phyloP scores from a whole-genome alignment of 2,329 filamentous ascomycete species.

The Aspergillus quadrilineatus region DNA sequence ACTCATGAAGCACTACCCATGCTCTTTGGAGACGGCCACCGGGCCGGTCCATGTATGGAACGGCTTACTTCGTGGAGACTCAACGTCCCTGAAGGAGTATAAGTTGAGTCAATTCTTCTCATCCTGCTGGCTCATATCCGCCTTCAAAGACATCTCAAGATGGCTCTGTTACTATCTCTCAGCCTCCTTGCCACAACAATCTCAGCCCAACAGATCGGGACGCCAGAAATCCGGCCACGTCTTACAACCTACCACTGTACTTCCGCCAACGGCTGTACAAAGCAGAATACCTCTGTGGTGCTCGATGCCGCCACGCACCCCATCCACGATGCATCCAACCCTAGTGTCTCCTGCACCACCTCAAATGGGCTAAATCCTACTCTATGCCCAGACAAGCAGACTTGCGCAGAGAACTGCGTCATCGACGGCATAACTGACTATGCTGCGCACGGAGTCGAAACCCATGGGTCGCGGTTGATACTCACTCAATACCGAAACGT shows the following conservation, averaged over 20 bases:
- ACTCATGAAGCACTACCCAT: neutral
- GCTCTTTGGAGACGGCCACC: neutral
- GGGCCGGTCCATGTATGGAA: neutral
- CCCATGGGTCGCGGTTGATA: constrained; percentile 47
- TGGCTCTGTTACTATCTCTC: constrained; percentile 11
- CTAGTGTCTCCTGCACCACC: constrained; percentile 49
- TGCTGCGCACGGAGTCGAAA: constrained; percentile 48
- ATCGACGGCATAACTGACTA: constrained; percentile 56
- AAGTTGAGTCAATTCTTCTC: neutral
- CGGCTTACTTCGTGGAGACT: neutral
- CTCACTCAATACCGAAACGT: constrained; percentile 45
- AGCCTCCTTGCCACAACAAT: constrained; percentile 34
- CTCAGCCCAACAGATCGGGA: constrained; percentile 54
- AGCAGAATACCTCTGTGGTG: constrained; percentile 50
- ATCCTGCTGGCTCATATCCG: neutral
- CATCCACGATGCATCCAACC: constrained; percentile 42
- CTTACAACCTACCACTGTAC: constrained; percentile 55
- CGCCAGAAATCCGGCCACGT: constrained; percentile 51
- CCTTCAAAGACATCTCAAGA: neutral
- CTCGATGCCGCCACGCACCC: constrained; percentile 56
- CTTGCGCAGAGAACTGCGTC: constrained; percentile 56
- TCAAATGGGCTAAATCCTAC: constrained; percentile 47
- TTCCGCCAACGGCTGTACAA: constrained; percentile 49
- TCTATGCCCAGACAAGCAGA: constrained; percentile 48
- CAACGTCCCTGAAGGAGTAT: neutral